phyloP scores from a whole-genome alignment of 2,329 filamentous ascomycete genomes.

The Mycocentrospora acerina region DNA sequence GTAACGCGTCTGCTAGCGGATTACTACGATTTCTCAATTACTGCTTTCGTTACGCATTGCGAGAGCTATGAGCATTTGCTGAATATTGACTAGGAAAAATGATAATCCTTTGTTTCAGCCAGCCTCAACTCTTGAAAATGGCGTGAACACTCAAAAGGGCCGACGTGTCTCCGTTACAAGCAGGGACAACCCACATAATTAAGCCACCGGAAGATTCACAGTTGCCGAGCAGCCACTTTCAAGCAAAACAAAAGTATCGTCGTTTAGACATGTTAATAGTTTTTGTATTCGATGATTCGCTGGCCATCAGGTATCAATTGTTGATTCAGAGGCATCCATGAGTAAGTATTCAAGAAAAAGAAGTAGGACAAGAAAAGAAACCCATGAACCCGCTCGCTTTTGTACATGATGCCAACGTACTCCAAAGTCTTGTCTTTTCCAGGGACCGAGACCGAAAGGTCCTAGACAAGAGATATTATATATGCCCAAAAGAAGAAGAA shows the following conservation, averaged over 20 bases:
- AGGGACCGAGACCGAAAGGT: constrained; percentile 7
- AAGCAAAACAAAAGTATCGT: constrained; percentile 1
- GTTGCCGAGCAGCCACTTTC: background rate
- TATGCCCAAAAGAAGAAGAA: constrained; percentile 15
- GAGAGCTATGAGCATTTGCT: too few species aligned
- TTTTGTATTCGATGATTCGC: constrained; percentile 18
- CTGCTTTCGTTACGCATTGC: too few species aligned
- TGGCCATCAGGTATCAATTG: constrained; percentile 13
- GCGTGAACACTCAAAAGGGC: too few species aligned
- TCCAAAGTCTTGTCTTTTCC: constrained; percentile 17
- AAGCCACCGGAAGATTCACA: too few species aligned
- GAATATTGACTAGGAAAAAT: too few species aligned
- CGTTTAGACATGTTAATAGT: constrained; percentile 26
- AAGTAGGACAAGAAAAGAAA: constrained; percentile 5
- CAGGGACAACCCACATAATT: too few species aligned
- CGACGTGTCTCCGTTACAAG: too few species aligned
- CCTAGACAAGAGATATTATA: constrained; percentile 16
- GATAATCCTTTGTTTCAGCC: too few species aligned
- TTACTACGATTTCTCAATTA: too few species aligned
- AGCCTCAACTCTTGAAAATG: too few species aligned
- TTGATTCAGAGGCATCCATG: constrained; percentile 5
- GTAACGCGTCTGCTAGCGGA: too few species aligned
- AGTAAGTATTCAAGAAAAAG: constrained; percentile 4
- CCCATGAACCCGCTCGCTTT: constrained; percentile 26
- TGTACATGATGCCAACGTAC: constrained; percentile 31